Evolutionary conservation across 179 eudicot species (phyloP), one percentile per base, ranked within the genome.

Genomic region (Actinidia arguta): DNA sequence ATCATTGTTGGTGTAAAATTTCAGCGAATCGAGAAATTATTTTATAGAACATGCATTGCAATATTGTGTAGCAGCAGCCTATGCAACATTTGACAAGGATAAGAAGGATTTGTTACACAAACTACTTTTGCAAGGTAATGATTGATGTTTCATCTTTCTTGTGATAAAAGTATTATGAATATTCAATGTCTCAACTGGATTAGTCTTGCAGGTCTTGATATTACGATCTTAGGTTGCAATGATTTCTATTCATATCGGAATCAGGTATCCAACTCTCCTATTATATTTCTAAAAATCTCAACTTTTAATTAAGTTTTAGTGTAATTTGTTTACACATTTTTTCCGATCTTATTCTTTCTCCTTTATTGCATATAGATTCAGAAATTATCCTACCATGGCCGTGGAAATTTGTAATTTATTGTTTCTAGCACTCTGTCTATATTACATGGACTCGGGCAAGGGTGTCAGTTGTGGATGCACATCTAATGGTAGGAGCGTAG

Each of bases 11-110:
- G 47, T 36, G 22, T 46, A 10, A 85, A 72, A 75, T 76, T 85
- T 79, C 91, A 95, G 99, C 82, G 94, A 89, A 74, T 88, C 93
- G 31, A 91, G 93, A 80, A 97, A 97, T 83, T 98, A 97, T 56
- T 97, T 97, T 89, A 98, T 97, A 79, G 98, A 97, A 87, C 91
- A 93, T 86, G 99, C 98, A 66, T 83, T 97, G 87, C 98, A 95
- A 85, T 97, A 94, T 90, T 92, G 91, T 42, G 87, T 94, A 51
- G 99, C 98, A 68, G 95, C 98, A 83, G 98, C 97, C 46, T 81
- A 74, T 85, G 92, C 95, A 73, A 93, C 73, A 83, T 81, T 91
- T 86, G 96, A 83, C 83, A 81, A 87, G 56, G 89, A 86, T 80
- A 92, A 89, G 89, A 92, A 88, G 87, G 88, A 90, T 79, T 81